These are phyloP conservation scores for Trichoderma sp. DNA, from an alignment of 2,329 filamentous ascomycete species.

Conservation along the genomic window DNA sequence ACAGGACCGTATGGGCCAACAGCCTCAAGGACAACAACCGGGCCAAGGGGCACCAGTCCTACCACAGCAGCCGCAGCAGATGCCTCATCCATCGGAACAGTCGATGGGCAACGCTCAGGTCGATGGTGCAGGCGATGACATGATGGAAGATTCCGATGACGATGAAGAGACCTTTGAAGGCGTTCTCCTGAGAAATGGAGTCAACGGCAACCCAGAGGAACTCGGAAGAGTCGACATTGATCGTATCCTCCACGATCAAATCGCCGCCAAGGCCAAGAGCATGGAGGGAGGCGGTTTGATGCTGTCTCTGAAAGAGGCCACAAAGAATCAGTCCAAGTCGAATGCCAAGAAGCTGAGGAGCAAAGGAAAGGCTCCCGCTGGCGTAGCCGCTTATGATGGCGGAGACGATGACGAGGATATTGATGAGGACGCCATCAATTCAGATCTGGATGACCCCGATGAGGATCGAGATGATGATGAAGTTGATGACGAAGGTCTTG, in stretches of 20 bases:
- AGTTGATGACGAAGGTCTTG: conserved; percentile 78
- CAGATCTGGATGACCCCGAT: conserved; percentile 92
- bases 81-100: conserved; percentile 34
- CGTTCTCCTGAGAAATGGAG: conserved; percentile 56
- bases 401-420: conserved; percentile 57
- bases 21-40: conserved; percentile 30
- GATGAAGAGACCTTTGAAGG: conserved; percentile 55
- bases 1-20: conserved; percentile 42
- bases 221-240: conserved; percentile 65
- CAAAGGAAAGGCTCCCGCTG: conserved; percentile 28
- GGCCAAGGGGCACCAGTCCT: conserved; percentile 26
- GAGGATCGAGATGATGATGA: conserved; percentile 81
- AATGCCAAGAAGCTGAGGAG: conserved; percentile 22
- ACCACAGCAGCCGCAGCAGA: conserved; percentile 27
- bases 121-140: conserved; percentile 66
- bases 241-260: conserved; percentile 63
- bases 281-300: conserved; percentile 76
- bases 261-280: conserved; percentile 61
- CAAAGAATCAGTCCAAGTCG: conserved; percentile 31
- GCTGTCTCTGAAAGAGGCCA: conserved; percentile 63
- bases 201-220: conserved; percentile 52
- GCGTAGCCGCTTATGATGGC: conserved; percentile 58
- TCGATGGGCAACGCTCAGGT: conserved; percentile 53
- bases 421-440: conserved; percentile 94
- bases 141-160: conserved; percentile 30